Percentiles rank a stretch among this genome's conserved stretches.
phyloP scores from a whole-genome alignment of 768 basidiomycete genomes.

The Mycena alexandri region DNA sequence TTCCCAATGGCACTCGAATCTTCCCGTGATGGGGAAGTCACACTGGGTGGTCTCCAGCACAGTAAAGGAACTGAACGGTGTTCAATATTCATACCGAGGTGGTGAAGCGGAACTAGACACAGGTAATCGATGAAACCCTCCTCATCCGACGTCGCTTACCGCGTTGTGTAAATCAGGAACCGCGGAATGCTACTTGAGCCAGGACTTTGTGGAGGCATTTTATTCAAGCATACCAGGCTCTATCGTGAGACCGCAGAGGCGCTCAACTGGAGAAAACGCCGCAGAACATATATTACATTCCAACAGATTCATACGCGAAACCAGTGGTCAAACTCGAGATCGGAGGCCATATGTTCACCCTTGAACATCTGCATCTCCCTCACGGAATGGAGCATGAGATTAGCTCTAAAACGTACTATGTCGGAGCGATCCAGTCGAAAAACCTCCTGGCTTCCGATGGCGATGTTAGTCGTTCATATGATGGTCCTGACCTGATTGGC shows the following conservation, averaged over 20 bases:
- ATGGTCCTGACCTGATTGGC: conserved; percentile 5
- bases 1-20: background rate
- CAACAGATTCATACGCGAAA: background rate
- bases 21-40: background rate
- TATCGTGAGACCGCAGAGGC: background rate
- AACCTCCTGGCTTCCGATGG: background rate
- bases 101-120: conserved; percentile 5
- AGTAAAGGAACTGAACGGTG: conserved; percentile 4
- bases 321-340: background rate
- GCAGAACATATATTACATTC: conserved; percentile 2
- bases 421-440: background rate
- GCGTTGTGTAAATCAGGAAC: too few species aligned
- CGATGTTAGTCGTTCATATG: background rate
- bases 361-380: conserved; percentile 4
- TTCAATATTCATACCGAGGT: background rate
- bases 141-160: background rate
- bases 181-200: background rate
- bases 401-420: background rate
- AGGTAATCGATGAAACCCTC: background rate
- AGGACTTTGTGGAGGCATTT: conserved; percentile 1
- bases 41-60: background rate
- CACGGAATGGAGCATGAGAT: background rate
- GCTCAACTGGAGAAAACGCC: too few species aligned
- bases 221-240: background rate
- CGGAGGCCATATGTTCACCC: conserved; percentile 9